Conservation (phyloP, 768 basidiomycete species). For the Hericium coralloides region DNA sequence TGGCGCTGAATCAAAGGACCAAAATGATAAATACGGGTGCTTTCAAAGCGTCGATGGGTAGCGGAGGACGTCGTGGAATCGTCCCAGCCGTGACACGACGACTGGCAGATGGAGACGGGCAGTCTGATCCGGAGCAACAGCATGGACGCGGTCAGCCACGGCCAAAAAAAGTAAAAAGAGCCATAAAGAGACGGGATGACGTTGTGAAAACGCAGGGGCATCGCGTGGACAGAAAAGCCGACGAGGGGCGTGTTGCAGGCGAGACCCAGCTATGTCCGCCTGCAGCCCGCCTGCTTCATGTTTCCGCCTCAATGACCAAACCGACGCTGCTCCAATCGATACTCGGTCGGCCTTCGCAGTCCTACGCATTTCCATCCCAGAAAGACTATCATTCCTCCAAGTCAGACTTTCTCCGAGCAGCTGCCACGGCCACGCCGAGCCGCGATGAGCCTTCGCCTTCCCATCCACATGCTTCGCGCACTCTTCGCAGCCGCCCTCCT, state of each 20-base stretch:
- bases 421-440: not conserved
- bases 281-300: not conserved
- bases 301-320: conserved; percentile 6
- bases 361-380: conserved; percentile 5
- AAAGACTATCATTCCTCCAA: conserved; percentile 9
- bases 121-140: not conserved
- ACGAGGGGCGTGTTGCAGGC: not conserved
- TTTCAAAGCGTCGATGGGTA: no score
- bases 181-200: not conserved
- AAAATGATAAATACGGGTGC: no score
- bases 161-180: not conserved
- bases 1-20: no score
- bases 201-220: not conserved
- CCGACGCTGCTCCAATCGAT: conserved; percentile 11
- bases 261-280: not conserved
- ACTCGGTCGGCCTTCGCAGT: conserved; percentile 8
- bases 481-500: not conserved
- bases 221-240: not conserved
- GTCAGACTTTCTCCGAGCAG: conserved; percentile 1
- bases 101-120: not conserved
- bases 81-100: not conserved
- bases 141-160: not conserved
- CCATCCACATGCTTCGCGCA: not conserved
- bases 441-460: not conserved
- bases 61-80: no score